Conservation (phyloP, 805 yeast species). For the Ogataea saltuana region DNA sequence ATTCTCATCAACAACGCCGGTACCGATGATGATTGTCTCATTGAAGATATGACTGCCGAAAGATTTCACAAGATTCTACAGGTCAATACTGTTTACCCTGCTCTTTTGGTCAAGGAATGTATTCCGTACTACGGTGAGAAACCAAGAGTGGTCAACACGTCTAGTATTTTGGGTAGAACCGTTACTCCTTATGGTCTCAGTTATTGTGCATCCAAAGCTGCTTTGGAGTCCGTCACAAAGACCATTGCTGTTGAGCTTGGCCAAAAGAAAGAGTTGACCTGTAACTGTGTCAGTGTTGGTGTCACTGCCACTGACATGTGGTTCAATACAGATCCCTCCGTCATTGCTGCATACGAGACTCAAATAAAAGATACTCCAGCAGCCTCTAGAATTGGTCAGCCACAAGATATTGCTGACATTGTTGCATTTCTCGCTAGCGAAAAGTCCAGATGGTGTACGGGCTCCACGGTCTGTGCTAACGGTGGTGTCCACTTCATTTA, state of each 20-base stretch:
- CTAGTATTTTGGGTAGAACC: conserved; percentile 16
- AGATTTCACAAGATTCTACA: conserved; percentile 12
- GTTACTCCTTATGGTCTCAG: conserved; percentile 8
- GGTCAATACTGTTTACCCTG: conserved; percentile 15
- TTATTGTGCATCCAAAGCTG: conserved; percentile 22
- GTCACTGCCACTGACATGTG: conserved; percentile 21
- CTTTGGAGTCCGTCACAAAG: conserved; percentile 19
- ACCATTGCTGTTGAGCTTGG: conserved; percentile 22
- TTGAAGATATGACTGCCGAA: conserved; percentile 10
- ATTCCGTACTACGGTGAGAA: conserved; percentile 14
- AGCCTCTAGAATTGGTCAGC: conserved; percentile 22
- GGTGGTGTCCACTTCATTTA: conserved; percentile 18
- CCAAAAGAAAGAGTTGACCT: conserved; percentile 17
- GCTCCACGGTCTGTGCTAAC: conserved; percentile 19
- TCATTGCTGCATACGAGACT: conserved; percentile 13
- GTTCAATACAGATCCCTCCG: conserved; percentile 15
- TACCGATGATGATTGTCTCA: conserved; percentile 11
- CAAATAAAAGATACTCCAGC: conserved; percentile 18
- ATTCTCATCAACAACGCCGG: conserved; percentile 27
- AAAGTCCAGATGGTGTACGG: conserved; percentile 21
- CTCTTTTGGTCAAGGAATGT: conserved; percentile 11
- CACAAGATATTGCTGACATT: conserved; percentile 24
- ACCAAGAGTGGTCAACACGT: conserved; percentile 19
- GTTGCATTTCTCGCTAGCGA: conserved; percentile 21
- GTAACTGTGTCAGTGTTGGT: conserved; percentile 20